A percentile compares a stretch with the other conserved stretches of the same genome.
phyloP scores from a whole-genome alignment of 495 filamentous ascomycete genomes.

The Podospora fimiseda region DNA sequence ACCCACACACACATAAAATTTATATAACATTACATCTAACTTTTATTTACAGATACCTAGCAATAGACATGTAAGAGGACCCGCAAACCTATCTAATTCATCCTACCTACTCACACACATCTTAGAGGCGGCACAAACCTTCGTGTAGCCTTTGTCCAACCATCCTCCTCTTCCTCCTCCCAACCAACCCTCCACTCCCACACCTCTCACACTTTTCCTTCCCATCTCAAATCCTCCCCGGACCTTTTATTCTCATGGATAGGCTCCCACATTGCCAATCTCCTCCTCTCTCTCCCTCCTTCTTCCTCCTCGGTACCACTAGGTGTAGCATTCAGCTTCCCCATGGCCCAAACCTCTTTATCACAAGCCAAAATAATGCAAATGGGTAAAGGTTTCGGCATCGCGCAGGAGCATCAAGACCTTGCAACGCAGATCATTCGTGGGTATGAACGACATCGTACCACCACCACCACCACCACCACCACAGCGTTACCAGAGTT shows the following conservation, averaged over 20 bases:
- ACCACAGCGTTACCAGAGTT: no score
- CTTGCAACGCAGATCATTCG: slow-evolving; percentile 60
- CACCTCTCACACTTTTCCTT: no score
- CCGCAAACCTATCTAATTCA: slow-evolving; percentile 5
- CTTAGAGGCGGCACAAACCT: slow-evolving; percentile 68
- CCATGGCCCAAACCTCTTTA: slow-evolving; percentile 71
- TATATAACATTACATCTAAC: slow-evolving; percentile 8
- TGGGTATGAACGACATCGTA: slow-evolving; percentile 55
- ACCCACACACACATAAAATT: not conserved
- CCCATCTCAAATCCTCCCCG: no score
- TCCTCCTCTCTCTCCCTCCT: slow-evolving; percentile 45
- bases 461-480: slow-evolving; percentile 53
- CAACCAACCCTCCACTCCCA: no score
- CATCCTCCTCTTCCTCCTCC: no score
- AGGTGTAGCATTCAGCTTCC: slow-evolving; percentile 84
- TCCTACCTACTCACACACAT: not conserved
- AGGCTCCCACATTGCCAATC: slow-evolving; percentile 65
- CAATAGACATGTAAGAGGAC: slow-evolving; percentile 61
- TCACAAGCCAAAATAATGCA: slow-evolving; percentile 73
- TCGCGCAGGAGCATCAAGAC: slow-evolving; percentile 64
- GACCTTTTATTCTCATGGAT: slow-evolving; percentile 77
- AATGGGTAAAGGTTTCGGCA: slow-evolving; percentile 85
- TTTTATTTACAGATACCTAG: slow-evolving; percentile 50
- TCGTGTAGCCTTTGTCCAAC: slow-evolving; percentile 69
- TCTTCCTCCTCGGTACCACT: slow-evolving; percentile 51